A percentile compares a stretch with the other conserved stretches of the same genome.
Conservation (phyloP, 805 yeast species). For the Cyberlindnera maritima region DNA sequence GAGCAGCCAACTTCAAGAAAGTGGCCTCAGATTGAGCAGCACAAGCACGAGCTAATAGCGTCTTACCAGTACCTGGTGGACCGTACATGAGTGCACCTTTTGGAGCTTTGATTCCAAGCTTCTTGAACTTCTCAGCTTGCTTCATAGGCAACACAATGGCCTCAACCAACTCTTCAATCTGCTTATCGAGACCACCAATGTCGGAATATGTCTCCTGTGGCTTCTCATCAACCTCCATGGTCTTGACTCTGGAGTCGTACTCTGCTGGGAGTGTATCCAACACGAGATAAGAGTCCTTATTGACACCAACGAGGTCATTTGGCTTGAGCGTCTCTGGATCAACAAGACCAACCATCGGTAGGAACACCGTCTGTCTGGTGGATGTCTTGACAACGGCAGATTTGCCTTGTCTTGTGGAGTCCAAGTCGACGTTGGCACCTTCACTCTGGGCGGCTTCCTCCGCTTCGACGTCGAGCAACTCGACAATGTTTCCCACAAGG, state of each 20-base stretch:
- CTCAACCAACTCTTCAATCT: constrained; percentile 96
- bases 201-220: constrained; percentile 97
- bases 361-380: constrained; percentile 93
- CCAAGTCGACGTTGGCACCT: constrained; percentile 93
- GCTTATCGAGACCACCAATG: constrained; percentile 97
- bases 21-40: constrained; percentile 99
- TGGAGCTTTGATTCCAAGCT: constrained; percentile 94
- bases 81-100: constrained; percentile 99
- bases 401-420: constrained; percentile 87
- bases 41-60: constrained; percentile 95
- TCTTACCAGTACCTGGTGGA: constrained; percentile 99
- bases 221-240: constrained; percentile 99
- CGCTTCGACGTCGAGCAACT: constrained; percentile 81
- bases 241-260: constrained; percentile 96
- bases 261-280: constrained; percentile 95
- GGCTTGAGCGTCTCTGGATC: constrained; percentile 91
- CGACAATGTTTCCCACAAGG: constrained; percentile 94
- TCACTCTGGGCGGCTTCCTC: constrained; percentile 78
- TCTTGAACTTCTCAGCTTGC: constrained; percentile 93
- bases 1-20: constrained; percentile 93
- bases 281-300: constrained; percentile 91
- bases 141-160: constrained; percentile 98
- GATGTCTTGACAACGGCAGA: constrained; percentile 98
- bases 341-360: constrained; percentile 94
- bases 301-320: constrained; percentile 97